These are phyloP conservation scores for Eucalyptus leucophloia DNA, from an alignment of 345 rosid species.

Conservation along the genomic window DNA sequence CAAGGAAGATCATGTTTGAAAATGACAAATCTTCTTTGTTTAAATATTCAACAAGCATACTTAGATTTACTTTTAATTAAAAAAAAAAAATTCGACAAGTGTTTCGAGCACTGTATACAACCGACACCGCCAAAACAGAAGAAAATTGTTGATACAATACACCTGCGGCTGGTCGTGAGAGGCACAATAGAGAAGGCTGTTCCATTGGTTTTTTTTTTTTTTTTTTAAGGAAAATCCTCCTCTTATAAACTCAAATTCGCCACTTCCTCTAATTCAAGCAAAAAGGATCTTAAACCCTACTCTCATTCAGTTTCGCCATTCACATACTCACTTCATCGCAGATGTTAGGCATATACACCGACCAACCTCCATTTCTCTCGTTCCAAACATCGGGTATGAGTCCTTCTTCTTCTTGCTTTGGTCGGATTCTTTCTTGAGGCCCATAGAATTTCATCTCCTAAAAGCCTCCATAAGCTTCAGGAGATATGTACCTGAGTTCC, in stretches of 20 bases:
- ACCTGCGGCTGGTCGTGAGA: fast-evolving
- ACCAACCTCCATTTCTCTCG: neutral
- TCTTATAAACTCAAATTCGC: neutral
- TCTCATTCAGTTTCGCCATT: neutral
- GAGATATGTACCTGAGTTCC: neutral
- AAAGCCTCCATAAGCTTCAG: neutral
- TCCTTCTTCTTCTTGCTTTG: neutral
- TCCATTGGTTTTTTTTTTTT: neutral
- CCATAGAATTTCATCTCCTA: neutral
- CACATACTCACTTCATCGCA: neutral
- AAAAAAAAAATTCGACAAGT: neutral
- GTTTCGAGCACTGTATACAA: neutral
- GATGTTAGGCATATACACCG: neutral
- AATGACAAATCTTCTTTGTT: neutral
- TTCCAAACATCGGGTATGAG: neutral
- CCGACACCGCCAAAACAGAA: fast-evolving
- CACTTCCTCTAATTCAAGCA: neutral
- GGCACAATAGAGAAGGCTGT: neutral
- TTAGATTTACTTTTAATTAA: neutral
- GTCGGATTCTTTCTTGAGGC: neutral
- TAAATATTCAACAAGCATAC: neutral
- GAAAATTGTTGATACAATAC: neutral
- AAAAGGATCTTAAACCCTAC: neutral
- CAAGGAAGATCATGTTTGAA: neutral
- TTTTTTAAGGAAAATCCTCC: neutral